Evolutionary conservation across 1,284 basidiomycete genomes (phyloP).

Genomic region (Cutaneotrichosporon daszewskae): DNA sequence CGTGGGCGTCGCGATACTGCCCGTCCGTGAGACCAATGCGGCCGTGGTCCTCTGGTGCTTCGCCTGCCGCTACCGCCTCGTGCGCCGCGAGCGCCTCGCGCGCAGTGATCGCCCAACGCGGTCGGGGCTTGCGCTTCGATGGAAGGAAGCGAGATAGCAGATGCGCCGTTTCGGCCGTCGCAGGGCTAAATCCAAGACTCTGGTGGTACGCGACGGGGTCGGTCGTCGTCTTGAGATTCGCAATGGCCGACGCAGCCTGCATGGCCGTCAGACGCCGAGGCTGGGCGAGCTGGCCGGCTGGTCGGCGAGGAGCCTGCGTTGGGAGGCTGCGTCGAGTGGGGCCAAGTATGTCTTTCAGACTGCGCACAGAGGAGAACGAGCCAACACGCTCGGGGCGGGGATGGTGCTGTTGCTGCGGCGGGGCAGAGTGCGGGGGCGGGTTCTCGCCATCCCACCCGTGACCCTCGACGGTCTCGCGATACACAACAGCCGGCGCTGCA

Average conservation of each 20-base stretch:
- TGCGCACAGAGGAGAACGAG: conserved; percentile 24
- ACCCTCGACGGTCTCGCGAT: conserved; percentile 32
- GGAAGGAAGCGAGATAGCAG: conserved; percentile 40
- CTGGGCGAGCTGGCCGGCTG: background rate
- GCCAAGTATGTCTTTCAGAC: conserved; percentile 13
- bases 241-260: conserved; percentile 25
- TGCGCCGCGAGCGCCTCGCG: conserved; percentile 12
- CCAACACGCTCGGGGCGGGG: conserved; percentile 8
- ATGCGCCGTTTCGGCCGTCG: conserved; percentile 34
- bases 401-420: conserved; percentile 1
- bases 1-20: conserved; percentile 40
- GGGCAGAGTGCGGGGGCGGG: background rate
- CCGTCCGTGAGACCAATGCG: conserved; percentile 33
- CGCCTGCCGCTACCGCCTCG: conserved; percentile 11
- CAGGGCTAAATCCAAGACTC: conserved; percentile 29
- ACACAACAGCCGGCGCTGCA: conserved; percentile 37
- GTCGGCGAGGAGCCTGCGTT: background rate
- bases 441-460: conserved; percentile 26
- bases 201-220: conserved; percentile 40
- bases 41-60: conserved; percentile 14
- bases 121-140: conserved; percentile 16
- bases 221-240: conserved; percentile 29
- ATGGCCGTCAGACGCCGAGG: conserved; percentile 25
- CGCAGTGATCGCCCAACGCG: conserved; percentile 22
- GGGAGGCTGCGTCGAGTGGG: background rate